Conservation (phyloP, 78 protist species). For the Mantamonas sphyraenae region DNA sequence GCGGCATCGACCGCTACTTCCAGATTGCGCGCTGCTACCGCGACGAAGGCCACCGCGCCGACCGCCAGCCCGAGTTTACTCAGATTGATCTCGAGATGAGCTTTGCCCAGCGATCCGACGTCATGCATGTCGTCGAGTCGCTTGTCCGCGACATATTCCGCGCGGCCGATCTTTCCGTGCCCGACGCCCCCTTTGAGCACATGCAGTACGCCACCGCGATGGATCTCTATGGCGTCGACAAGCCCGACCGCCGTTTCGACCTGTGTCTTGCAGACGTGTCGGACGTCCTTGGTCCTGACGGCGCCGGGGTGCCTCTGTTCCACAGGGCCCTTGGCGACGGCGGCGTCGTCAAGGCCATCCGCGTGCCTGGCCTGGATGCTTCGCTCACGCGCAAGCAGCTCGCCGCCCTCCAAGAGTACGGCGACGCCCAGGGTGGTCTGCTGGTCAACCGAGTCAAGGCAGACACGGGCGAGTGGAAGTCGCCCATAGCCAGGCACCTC, state of each 20-base stretch:
- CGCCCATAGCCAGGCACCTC: constrained; percentile 7
- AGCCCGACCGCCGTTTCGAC: constrained; percentile 65
- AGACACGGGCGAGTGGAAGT: constrained; percentile 15
- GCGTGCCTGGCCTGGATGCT: too few relatives aligned
- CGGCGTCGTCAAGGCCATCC: too few relatives aligned
- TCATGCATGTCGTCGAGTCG: not conserved
- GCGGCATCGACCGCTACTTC: constrained; percentile 73
- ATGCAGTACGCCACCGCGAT: too few relatives aligned
- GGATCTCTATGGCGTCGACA: constrained; percentile 19
- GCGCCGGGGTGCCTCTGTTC: too few relatives aligned
- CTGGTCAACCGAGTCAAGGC: not conserved
- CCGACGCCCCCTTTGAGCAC: not conserved
- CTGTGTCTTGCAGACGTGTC: constrained; percentile 23
- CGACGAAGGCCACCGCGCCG: constrained; percentile 72
- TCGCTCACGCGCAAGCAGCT: too few relatives aligned
- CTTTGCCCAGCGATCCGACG: not conserved
- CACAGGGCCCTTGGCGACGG: too few relatives aligned
- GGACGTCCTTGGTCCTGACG: not conserved
- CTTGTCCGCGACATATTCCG: not conserved
- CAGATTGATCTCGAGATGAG: constrained; percentile 53
- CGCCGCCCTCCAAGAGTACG: too few relatives aligned
- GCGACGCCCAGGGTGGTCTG: too few relatives aligned
- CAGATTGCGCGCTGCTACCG: constrained; percentile 83
- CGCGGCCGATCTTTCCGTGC: not conserved
- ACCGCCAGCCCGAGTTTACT: constrained; percentile 87